Percentiles rank a stretch among this genome's conserved stretches.
phyloP scores from a whole-genome alignment of 2,329 filamentous ascomycete genomes.

The Bipolaris zeicola region DNA sequence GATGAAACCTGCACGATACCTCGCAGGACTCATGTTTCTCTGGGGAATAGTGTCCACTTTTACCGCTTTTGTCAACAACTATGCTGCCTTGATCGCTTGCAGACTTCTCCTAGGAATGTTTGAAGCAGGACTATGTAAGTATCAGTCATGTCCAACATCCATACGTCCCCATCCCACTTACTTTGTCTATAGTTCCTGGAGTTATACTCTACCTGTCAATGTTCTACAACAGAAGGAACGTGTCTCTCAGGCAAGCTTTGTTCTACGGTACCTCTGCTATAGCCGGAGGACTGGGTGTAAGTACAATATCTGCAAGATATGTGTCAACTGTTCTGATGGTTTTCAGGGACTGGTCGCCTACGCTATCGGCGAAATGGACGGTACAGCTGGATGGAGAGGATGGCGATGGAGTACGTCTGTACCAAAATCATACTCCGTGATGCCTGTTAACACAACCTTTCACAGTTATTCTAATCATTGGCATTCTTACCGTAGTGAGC shows the following conservation, averaged over 20 bases:
- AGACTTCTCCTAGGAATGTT: slow-evolving; percentile 38
- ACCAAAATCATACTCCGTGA: not conserved
- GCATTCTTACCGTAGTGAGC: slow-evolving; percentile 33
- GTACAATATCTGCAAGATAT: not conserved
- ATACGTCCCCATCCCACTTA: too few relatives aligned
- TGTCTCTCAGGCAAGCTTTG: slow-evolving; percentile 58
- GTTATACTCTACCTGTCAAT: slow-evolving; percentile 35
- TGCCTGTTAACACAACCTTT: not conserved
- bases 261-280: slow-evolving; percentile 61
- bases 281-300: slow-evolving; percentile 58
- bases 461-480: slow-evolving; percentile 37
- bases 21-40: slow-evolving; percentile 30
- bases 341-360: slow-evolving; percentile 32
- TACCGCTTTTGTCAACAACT: slow-evolving; percentile 34
- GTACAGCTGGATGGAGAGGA: slow-evolving; percentile 27
- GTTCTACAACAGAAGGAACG: slow-evolving; percentile 47
- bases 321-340: not conserved
- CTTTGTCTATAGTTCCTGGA: slow-evolving; percentile 20
- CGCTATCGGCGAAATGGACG: slow-evolving; percentile 34
- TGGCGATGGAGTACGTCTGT: slow-evolving; percentile 32
- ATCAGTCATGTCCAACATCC: too few relatives aligned
- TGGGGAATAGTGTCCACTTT: slow-evolving; percentile 34
- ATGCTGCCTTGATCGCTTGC: slow-evolving; percentile 32
- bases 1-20: slow-evolving; percentile 31
- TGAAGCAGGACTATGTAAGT: slow-evolving; percentile 29